Evolutionary conservation across 2,329 filamentous ascomycete genomes (phyloP).

Genomic region (Colletotrichum kahawae): DNA sequence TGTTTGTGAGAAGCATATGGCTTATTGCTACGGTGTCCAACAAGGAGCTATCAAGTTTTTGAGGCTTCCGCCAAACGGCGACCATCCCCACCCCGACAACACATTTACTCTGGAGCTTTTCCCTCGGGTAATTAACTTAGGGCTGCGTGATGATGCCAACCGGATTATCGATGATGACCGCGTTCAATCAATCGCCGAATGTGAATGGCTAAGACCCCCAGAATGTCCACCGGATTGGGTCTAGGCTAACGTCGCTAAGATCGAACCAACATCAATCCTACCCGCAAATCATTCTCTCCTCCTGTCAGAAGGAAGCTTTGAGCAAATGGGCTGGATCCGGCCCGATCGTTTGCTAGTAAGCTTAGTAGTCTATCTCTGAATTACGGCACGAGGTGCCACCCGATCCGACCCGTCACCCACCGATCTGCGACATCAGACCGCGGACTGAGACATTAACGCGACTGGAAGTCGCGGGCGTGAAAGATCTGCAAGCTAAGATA

Average conservation of each 20-base stretch:
- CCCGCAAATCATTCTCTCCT: constrained; percentile 57
- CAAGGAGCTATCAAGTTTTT: background rate
- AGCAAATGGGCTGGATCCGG: constrained; percentile 65
- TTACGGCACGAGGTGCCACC: constrained; percentile 60
- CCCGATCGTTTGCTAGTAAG: constrained; percentile 67
- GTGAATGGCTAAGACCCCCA: background rate
- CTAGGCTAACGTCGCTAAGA: background rate
- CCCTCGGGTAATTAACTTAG: background rate
- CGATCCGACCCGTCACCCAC: background rate
- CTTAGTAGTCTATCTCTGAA: constrained; percentile 66
- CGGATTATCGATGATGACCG: background rate
- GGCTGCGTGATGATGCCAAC: background rate
- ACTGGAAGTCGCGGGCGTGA: background rate
- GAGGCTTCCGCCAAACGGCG: background rate
- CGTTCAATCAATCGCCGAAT: background rate
- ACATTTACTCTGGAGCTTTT: background rate
- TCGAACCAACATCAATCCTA: constrained; percentile 59
- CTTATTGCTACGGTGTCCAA: background rate
- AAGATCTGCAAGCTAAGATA: background rate
- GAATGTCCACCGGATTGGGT: background rate
- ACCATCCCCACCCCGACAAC: background rate
- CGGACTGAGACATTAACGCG: background rate
- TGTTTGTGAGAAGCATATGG: background rate
- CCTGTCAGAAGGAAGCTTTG: constrained; percentile 59
- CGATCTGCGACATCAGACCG: background rate